These are phyloP conservation scores for Madurella fahalii DNA, from an alignment of 2,329 filamentous ascomycete species.

Conservation along the genomic window DNA sequence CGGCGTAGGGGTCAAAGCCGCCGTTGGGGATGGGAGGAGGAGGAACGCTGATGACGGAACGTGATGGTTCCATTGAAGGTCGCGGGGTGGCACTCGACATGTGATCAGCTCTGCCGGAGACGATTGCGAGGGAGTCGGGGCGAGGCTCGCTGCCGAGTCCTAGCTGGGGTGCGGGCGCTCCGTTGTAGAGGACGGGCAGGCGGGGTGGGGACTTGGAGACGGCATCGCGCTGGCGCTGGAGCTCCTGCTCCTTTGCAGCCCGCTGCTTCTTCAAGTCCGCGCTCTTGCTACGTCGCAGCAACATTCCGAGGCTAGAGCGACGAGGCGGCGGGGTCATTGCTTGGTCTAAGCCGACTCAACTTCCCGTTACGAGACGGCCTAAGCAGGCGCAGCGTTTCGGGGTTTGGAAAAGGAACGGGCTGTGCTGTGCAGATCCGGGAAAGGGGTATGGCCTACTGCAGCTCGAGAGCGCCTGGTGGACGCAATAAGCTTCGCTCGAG, in stretches of 20 bases:
- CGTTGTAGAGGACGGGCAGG: slow-evolving; percentile 50
- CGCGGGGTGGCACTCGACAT: slow-evolving; percentile 34
- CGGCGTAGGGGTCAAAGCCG: slow-evolving; percentile 70
- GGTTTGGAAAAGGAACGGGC: slow-evolving; percentile 9
- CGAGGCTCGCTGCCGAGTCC: slow-evolving; percentile 57
- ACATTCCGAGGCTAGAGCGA: slow-evolving; percentile 51
- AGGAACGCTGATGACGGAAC: slow-evolving; percentile 42
- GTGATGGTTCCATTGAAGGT: slow-evolving; percentile 52
- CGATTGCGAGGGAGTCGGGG: slow-evolving; percentile 58
- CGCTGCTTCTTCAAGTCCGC: slow-evolving; percentile 62
- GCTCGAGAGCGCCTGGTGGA: slow-evolving; percentile 1
- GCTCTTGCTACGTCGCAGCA: slow-evolving; percentile 66
- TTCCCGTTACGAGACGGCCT: slow-evolving; percentile 15
- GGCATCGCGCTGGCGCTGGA: slow-evolving; percentile 48
- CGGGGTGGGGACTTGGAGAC: slow-evolving; percentile 47
- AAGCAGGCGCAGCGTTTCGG: slow-evolving; percentile 11
- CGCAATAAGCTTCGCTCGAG: slow-evolving; percentile 4
- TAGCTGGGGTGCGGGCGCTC: slow-evolving; percentile 43
- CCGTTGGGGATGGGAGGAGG: slow-evolving; percentile 58
- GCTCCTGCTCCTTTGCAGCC: slow-evolving; percentile 48
- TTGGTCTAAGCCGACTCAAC: slow-evolving; percentile 11
- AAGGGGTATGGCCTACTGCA: slow-evolving; percentile 1
- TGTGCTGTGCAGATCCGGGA: not conserved
- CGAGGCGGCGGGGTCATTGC: slow-evolving; percentile 36
- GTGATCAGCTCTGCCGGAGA: slow-evolving; percentile 45